Conservation (phyloP, 768 basidiomycete species). For the Boletus rubroflammeus region DNA sequence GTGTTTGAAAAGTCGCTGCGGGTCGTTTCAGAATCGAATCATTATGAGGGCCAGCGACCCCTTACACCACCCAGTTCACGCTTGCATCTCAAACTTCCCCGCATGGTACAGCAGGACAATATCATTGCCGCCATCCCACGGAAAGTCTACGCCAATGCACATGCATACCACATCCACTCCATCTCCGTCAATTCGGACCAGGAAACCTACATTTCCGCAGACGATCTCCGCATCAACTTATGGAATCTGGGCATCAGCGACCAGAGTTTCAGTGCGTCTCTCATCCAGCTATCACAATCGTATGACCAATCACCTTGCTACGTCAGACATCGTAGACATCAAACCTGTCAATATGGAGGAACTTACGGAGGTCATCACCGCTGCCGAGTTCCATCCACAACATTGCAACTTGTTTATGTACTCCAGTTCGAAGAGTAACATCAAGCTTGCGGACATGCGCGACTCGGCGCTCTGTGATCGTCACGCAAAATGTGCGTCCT, state of each 20-base stretch:
- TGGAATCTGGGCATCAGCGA: slow-evolving; percentile 99
- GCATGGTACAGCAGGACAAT: slow-evolving; percentile 91
- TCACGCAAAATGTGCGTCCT: slow-evolving; percentile 85
- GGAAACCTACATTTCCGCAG: slow-evolving; percentile 99
- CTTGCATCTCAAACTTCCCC: slow-evolving; percentile 77
- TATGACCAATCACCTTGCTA: not conserved
- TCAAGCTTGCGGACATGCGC: slow-evolving; percentile 99
- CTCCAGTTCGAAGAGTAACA: slow-evolving; percentile 98
- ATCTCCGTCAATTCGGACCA: slow-evolving; percentile 99
- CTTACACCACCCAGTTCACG: slow-evolving; percentile 56
- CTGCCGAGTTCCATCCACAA: slow-evolving; percentile 96
- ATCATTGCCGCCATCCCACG: slow-evolving; percentile 98
- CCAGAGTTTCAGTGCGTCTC: slow-evolving; percentile 92
- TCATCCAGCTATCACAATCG: not conserved
- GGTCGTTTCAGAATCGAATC: slow-evolving; percentile 96
- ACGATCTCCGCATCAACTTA: slow-evolving; percentile 93
- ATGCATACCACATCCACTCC: slow-evolving; percentile 99
- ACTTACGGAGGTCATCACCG: slow-evolving; percentile 99
- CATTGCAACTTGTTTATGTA: slow-evolving; percentile 99
- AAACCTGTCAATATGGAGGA: slow-evolving; percentile 99
- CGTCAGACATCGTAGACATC: slow-evolving; percentile 96
- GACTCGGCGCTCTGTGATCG: slow-evolving; percentile 95
- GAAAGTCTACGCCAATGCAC: slow-evolving; percentile 98
- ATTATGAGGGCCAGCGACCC: slow-evolving; percentile 73
- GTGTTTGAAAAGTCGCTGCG: slow-evolving; percentile 98